Evolutionary conservation across 768 basidiomycete genomes (phyloP), one percentile per base, ranked within the genome.

Genomic region (Leccinellum rugosiceps): DNA sequence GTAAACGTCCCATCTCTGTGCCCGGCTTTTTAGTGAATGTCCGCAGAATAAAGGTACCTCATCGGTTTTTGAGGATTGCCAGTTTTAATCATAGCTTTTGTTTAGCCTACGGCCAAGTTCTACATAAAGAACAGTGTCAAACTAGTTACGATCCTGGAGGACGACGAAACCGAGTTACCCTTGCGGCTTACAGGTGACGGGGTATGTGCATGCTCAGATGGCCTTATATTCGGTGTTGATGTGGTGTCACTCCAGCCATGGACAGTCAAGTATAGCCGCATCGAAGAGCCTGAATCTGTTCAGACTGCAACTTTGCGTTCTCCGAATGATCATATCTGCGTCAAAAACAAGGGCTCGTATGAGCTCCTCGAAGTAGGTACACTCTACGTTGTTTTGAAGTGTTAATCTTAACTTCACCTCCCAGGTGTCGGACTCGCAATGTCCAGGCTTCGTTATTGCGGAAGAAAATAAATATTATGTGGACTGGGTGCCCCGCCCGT

Each of bases 101-200:
- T 51, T 49, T 53, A 95, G 90, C 93, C 96, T 9, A 94, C 92
- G 1, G 94, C 79, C 21, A 85, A 85, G 70, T 96, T 97, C 72
- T 94, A 94, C 65, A 86, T 87, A 32, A 82, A 80, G 62, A 76
- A 78, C 11, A 76, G 78, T 52, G 78, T 80, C 58, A 82, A 84
- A 7, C 77, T 76, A 45, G 73, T 87, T 8, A 82, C 83, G 6
- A 81, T 94, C 15, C 78, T 93, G 7, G 89, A 95, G 65, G 83
- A 86, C 44, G 88, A 92, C 57, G 74, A 75, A 38, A 87, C 86
- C 0, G 80, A 76, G 34, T 78, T 98, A 11, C 94, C 94, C 38
- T 74, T 98, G 43, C 83, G 94, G 26, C 75, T 99, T 52, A 95
- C 94, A 19, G 97, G 97, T 6, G 90, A 95, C 70, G 88, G 86